Evolutionary conservation across 75 land plant species (phyloP).

Genomic region (Ceratopteris richardii): DNA sequence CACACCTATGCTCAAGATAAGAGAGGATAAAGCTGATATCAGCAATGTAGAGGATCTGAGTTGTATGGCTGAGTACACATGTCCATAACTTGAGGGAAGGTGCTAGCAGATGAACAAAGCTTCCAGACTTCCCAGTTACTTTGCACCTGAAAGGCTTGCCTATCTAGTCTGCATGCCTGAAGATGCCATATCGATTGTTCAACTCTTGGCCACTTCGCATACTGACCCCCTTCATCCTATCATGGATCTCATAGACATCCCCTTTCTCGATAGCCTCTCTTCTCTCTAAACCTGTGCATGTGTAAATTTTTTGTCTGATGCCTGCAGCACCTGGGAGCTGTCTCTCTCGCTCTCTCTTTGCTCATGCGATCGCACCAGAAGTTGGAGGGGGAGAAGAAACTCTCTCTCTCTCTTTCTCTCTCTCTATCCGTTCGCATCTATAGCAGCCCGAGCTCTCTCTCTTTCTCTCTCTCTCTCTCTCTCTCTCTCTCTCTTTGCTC

Average conservation of each 20-base stretch:
- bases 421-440: too few species aligned
- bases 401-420: too few species aligned
- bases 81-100: conserved; percentile 96
- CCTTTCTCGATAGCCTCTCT: conserved; percentile 40
- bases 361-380: too few species aligned
- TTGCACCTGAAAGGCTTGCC: conserved; percentile 84
- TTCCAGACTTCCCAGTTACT: conserved; percentile 63
- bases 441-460: too few species aligned
- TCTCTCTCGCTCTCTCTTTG: too few species aligned
- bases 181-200: conserved; percentile 74
- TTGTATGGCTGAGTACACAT: conserved; percentile 82
- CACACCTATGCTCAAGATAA: conserved; percentile 76
- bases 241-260: conserved; percentile 78
- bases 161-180: conserved; percentile 79
- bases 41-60: conserved; percentile 86
- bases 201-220: conserved; percentile 28
- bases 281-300: too few species aligned
- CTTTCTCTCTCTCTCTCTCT: too few species aligned
- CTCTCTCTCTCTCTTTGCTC: too few species aligned
- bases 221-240: conserved; percentile 85
- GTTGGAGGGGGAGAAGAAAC: too few species aligned
- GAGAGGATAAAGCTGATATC: conserved; percentile 86
- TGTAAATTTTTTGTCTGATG: too few species aligned
- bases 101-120: conserved; percentile 72
- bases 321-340: too few species aligned